Evolutionary conservation across 306 rosid species (phyloP).

Genomic region (Vigna radiata): DNA sequence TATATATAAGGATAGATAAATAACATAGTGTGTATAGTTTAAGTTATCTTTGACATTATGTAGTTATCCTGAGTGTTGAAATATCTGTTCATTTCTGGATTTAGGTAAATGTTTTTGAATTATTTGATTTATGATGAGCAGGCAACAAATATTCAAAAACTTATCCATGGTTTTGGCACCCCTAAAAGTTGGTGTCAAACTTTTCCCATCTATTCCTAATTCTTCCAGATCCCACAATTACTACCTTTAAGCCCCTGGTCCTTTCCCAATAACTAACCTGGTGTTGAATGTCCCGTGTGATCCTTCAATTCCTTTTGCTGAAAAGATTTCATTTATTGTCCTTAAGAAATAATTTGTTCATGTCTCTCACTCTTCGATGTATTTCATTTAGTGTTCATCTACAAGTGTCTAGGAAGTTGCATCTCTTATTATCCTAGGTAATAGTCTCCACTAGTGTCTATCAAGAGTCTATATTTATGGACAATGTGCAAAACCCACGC

Average conservation of each 20-base stretch:
- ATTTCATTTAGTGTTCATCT: not conserved
- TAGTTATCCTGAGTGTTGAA: conserved; percentile 21
- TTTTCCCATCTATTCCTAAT: not conserved
- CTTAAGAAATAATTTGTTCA: not conserved
- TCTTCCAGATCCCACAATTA: not conserved
- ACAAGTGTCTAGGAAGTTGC: not conserved
- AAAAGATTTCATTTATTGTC: no score
- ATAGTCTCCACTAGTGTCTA: no score
- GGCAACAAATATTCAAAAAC: no score
- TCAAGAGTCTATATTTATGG: no score
- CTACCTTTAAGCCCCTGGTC: no score
- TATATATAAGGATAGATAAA: no score
- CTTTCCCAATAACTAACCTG: not conserved
- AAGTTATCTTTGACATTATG: conserved; percentile 29
- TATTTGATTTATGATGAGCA: not conserved
- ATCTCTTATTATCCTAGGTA: not conserved
- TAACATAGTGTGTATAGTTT: not conserved
- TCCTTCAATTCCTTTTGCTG: not conserved
- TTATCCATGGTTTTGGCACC: no score
- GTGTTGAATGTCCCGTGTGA: not conserved
- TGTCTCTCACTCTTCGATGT: not conserved
- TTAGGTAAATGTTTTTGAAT: conserved; percentile 1
- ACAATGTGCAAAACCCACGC: no score
- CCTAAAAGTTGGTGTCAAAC: no score
- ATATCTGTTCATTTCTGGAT: not conserved